Percentiles rank a stretch among this genome's conserved stretches.
Evolutionary conservation across 2,329 filamentous ascomycete genomes (phyloP).

Genomic region (Colletotrichum incanum): DNA sequence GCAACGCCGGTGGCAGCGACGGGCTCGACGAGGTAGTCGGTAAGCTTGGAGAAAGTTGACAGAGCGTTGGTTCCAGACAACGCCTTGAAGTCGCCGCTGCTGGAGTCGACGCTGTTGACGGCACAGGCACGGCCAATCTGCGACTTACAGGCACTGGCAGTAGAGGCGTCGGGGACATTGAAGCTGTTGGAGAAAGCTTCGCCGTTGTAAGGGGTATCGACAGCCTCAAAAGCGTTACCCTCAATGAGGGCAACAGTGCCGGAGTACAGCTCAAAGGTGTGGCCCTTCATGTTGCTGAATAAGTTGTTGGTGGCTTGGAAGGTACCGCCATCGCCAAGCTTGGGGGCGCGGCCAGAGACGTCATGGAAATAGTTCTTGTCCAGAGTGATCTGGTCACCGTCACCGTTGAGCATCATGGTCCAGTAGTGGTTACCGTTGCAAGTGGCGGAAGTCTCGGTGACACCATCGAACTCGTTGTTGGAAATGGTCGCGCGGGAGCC

Average conservation of each 20-base stretch:
- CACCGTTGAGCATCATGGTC: conserved; percentile 52
- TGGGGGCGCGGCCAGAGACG: conserved; percentile 49
- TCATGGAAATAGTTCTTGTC: conserved; percentile 50
- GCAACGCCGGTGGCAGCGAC: conserved; percentile 47
- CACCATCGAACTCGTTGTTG: conserved; percentile 59
- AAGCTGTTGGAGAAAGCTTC: conserved; percentile 46
- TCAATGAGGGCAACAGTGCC: conserved; percentile 48
- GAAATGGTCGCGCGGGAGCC: conserved; percentile 54
- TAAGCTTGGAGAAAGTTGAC: conserved; percentile 32
- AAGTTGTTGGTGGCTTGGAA: conserved; percentile 50
- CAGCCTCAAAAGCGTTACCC: conserved; percentile 49
- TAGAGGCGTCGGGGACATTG: conserved; percentile 46
- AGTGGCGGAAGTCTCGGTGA: conserved; percentile 50
- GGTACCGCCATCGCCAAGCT: conserved; percentile 50
- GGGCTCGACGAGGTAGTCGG: conserved; percentile 47
- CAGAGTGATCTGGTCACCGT: conserved; percentile 56
- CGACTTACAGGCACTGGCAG: conserved; percentile 32
- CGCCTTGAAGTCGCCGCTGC: conserved; percentile 46
- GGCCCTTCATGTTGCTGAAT: conserved; percentile 52
- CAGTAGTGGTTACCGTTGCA: conserved; percentile 54
- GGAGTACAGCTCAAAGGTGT: conserved; percentile 67
- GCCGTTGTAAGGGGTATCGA: conserved; percentile 52
- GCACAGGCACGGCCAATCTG: conserved; percentile 32
- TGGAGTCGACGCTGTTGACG: conserved; percentile 34
- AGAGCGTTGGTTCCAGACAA: conserved; percentile 46